Base-by-base conservation (phyloP, 164 flowering plant genomes). In the Nelumbo lutea region DNA sequence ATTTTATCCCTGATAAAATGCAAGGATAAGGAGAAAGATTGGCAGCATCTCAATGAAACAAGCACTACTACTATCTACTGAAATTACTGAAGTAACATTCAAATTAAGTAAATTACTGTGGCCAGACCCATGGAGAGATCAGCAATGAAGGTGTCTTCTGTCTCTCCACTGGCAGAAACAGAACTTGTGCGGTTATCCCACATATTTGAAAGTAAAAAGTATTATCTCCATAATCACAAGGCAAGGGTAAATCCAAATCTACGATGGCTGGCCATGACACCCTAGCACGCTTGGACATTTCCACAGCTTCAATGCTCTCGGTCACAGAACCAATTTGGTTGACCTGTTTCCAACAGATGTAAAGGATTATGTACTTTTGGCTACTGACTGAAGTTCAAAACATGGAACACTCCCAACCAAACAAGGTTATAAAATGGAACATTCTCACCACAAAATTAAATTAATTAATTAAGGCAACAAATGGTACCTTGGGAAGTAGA, bases 251-350 rank as follows among this genome's bases (percentile, higher is more conserved):
- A 70, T 9, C 10, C 76, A 65, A 62, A 88, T 90, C 95, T 87
- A 78, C 97, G 88, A 77, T 90, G 96, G 83, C 97, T 91, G 73
- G 97, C 87, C 97, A 91, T 91, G 41, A 91, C 93, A 68, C 97
- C 97, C 97, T 96, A 91, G 97, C 97, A 6, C 61, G 72, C 83
- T 91, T 91, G 74, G 97, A 91, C 97, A 91, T 91, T 70, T 68
- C 90, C 44, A 91, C 97, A 47, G 96, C 97, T 79, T 91, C 96
- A 82, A 91, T 91, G 67, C 97, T 91, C 86, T 91, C 96, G 45
- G 97, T 91, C 7, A 91, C 96, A 6, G 92, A 87, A 46, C 97
- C 97, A 76, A 91, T 91, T 83, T 91, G 97, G 76, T 91, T 90
- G 51, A 91, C 97, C 96, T 90, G 87, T 71, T 59, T 3, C 46